Evolutionary conservation across 1,139 yeast species (phyloP), one percentile per base, ranked within the genome.

Genomic region (Candida mesenterica): DNA sequence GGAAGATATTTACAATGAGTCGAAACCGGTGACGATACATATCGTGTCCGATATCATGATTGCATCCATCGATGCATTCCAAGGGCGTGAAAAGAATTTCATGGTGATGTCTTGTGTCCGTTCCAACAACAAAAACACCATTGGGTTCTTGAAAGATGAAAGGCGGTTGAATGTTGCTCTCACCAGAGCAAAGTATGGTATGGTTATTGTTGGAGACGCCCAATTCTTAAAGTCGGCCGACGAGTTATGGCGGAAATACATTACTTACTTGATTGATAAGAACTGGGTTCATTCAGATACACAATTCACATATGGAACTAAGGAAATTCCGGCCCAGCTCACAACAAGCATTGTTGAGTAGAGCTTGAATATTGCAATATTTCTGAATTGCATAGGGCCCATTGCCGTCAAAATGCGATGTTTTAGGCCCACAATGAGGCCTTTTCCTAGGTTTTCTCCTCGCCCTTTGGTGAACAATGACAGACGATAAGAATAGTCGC

Each of bases 1-100:
- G 37, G 82, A 77, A 46, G 82, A 77, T 50, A 61, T 75, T 32
- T 61, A 64, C 42, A 65, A 67, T 42, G 75, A 66, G 32, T 61
- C 73, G 1, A 74, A 72, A 43, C 77, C 79, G 2, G 63, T 71
- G 18, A 72, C 79, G 3, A 77, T 82, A 40, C 82, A 80, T 49
- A 70, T 74, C 24, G 79, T 82, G 34, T 75, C 81, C 27, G 83
- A 75, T 18, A 72, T 82, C n/a, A 76, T 79, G 72, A 72, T 82
- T 37, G 85, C 88, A 1, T 77, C 83, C 0, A 73, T 79, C 31
- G 84, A 79, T 53, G 82, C 84, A 0, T 79, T 77, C 63, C 85
- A 79, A 53, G 84, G 85, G 22, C 71, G 82, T 49, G 85, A 79
- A 46, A 77, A 76, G 53, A 68, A 75, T 40, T 75, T 78, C 44